Evolutionary conservation across 352 stramenopile species (phyloP).

Genomic region (Phytophthora fragariae): DNA sequence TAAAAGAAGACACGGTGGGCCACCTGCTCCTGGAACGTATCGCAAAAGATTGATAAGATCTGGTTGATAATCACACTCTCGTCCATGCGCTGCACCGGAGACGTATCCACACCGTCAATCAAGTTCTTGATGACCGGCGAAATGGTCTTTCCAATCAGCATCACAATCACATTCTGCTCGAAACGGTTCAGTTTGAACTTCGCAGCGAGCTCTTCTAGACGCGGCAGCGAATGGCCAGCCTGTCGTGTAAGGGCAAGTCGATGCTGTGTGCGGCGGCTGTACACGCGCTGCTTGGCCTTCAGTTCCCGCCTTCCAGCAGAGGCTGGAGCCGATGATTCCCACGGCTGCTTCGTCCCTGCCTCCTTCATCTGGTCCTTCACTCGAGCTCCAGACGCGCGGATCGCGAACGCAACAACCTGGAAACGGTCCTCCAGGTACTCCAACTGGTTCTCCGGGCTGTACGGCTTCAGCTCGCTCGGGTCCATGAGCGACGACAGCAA

Average conservation of each 20-base stretch:
- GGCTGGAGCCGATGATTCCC: constrained; percentile 70
- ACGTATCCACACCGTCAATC: constrained; percentile 86
- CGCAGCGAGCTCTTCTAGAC: constrained; percentile 73
- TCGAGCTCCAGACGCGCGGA: constrained; percentile 79
- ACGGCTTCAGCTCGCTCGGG: constrained; percentile 76
- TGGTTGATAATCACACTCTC: constrained; percentile 92
- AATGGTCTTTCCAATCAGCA: constrained; percentile 92
- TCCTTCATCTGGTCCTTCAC: constrained; percentile 93
- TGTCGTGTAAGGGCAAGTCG: constrained; percentile 71
- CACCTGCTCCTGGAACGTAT: constrained; percentile 90
- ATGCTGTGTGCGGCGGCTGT: constrained; percentile 72
- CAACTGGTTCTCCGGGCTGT: constrained; percentile 84
- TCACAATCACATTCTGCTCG: constrained; percentile 91
- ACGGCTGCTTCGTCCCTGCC: constrained; percentile 83
- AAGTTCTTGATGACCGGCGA: constrained; percentile 91
- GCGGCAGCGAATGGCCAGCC: constrained; percentile 65
- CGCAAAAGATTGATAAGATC: constrained; percentile 88
- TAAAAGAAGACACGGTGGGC: constrained; percentile 90
- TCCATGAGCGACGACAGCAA: constrained; percentile 57
- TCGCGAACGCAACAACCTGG: constrained; percentile 89
- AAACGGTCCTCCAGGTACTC: constrained; percentile 91
- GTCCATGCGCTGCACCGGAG: constrained; percentile 88
- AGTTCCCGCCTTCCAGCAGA: constrained; percentile 78
- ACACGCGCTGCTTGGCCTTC: constrained; percentile 87
- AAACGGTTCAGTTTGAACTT: constrained; percentile 90